Percentiles rank a stretch among this genome's conserved stretches.
Conservation (phyloP, 768 basidiomycete species). For the Russula vinacea region DNA sequence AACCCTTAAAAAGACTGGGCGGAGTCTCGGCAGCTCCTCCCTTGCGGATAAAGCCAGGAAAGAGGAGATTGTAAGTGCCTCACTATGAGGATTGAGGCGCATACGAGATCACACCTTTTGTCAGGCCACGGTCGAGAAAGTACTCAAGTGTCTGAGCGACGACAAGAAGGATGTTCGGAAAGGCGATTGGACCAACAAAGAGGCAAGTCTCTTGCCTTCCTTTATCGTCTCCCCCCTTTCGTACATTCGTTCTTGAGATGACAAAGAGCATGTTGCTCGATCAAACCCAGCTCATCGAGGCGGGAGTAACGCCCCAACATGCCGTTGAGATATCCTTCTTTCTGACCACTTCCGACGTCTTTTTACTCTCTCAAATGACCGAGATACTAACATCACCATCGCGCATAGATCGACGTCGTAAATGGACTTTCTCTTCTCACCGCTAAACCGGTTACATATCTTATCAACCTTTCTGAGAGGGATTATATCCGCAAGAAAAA, state of each 20-base stretch:
- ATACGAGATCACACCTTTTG: neutral
- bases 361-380: neutral
- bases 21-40: constrained; percentile 67
- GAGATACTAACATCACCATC: neutral
- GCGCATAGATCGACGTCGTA: constrained; percentile 76
- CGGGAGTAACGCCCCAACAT: constrained; percentile 85
- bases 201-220: constrained; percentile 54
- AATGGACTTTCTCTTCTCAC: constrained; percentile 88
- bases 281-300: constrained; percentile 95
- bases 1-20: constrained; percentile 64
- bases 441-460: constrained; percentile 95
- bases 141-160: constrained; percentile 70
- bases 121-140: constrained; percentile 82
- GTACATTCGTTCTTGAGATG: constrained; percentile 44
- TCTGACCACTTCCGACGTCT: constrained; percentile 17
- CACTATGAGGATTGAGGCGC: neutral
- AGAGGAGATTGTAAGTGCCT: constrained; percentile 78
- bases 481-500: constrained; percentile 98
- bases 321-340: constrained; percentile 57
- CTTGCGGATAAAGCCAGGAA: constrained; percentile 94
- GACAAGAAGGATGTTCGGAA: constrained; percentile 91
- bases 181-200: constrained; percentile 92
- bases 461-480: constrained; percentile 93
- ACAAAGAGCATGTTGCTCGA: constrained; percentile 78
- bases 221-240: neutral